A percentile compares a stretch with the other conserved stretches of the same genome.
phyloP scores from a whole-genome alignment of 202 grass and related monocot species.

The Cymbopogon flexuosus region DNA sequence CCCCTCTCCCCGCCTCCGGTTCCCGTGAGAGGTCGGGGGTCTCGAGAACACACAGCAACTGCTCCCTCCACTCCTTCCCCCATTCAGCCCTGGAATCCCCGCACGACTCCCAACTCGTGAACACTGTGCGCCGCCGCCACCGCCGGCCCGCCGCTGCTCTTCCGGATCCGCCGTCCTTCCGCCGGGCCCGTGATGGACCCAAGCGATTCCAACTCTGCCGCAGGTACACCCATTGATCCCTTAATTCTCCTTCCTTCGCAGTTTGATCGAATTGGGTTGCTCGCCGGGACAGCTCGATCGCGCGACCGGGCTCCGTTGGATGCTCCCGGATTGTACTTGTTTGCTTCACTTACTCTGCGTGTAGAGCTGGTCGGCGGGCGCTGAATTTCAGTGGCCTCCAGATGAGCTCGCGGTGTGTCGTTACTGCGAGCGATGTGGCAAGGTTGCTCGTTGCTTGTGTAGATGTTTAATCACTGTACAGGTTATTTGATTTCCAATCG shows the following conservation, averaged over 20 bases:
- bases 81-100: not conserved
- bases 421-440: not conserved
- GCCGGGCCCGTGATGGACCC: constrained; percentile 36
- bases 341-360: not conserved
- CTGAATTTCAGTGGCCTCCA: not conserved
- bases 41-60: not conserved
- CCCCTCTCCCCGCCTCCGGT: not conserved
- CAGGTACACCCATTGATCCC: constrained; percentile 24
- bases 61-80: not conserved
- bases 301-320: not conserved
- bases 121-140: not conserved
- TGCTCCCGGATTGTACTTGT: not conserved
- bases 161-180: constrained; percentile 13
- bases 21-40: not conserved
- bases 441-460: not conserved
- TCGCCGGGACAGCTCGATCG: constrained; percentile 11
- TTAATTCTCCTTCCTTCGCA: not conserved
- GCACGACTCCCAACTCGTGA: not conserved
- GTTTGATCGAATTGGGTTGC: constrained; percentile 11
- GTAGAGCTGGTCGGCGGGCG: not conserved
- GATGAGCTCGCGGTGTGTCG: not conserved
- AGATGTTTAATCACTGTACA: not conserved
- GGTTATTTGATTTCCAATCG: not conserved
- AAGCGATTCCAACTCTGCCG: constrained; percentile 8
- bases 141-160: not conserved